Evolutionary conservation across 2,329 filamentous ascomycete genomes (phyloP).

Genomic region (Didymella arachidicola): DNA sequence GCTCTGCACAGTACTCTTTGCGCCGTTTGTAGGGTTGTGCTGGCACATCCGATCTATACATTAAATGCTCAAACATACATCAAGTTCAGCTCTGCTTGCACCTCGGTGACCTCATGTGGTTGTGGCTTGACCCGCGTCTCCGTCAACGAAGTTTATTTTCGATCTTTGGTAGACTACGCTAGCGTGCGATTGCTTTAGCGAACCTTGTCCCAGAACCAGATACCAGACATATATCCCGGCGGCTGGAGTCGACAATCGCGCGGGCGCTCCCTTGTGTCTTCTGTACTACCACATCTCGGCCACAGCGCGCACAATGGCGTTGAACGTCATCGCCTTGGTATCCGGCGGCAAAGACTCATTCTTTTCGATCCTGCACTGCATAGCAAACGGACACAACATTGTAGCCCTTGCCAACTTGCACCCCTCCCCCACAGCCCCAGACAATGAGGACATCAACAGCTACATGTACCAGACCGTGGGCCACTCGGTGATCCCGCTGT

Average conservation of each 20-base stretch:
- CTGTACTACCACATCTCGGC: background rate
- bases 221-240: slow-evolving; percentile 10
- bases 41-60: slow-evolving; percentile 42
- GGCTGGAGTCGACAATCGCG: slow-evolving; percentile 1
- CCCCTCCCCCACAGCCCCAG: slow-evolving; percentile 56
- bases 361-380: slow-evolving; percentile 89
- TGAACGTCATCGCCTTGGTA: slow-evolving; percentile 82
- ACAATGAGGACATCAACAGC: slow-evolving; percentile 79
- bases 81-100: background rate
- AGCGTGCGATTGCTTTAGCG: slow-evolving; percentile 19
- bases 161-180: slow-evolving; percentile 19
- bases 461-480: slow-evolving; percentile 99
- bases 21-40: slow-evolving; percentile 42
- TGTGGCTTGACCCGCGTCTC: slow-evolving; percentile 1
- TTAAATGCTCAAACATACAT: slow-evolving; percentile 23
- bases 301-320: slow-evolving; percentile 9
- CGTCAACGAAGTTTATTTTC: slow-evolving; percentile 2
- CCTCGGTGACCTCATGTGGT: background rate
- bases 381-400: slow-evolving; percentile 82
- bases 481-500: slow-evolving; percentile 84
- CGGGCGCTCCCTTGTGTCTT: background rate
- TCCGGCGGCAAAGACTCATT: slow-evolving; percentile 98
- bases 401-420: slow-evolving; percentile 90
- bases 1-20: slow-evolving; percentile 32
- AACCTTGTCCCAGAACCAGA: slow-evolving; percentile 10